Conservation (phyloP, 179 eudicot species). For the Spergularia azorica region DNA sequence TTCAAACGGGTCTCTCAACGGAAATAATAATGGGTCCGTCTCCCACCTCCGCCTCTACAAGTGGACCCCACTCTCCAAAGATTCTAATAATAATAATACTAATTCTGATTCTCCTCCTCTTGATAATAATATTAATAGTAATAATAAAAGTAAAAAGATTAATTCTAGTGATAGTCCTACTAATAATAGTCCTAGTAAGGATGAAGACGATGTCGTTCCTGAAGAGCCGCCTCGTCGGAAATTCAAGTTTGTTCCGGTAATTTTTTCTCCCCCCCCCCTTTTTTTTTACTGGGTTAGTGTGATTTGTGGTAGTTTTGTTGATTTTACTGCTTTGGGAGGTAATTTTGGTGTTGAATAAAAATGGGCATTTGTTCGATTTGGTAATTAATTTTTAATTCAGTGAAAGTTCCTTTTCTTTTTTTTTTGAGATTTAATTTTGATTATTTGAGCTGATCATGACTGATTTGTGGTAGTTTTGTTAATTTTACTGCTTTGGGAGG, state of each 20-base stretch:
- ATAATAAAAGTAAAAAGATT: background rate
- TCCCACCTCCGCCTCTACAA: constrained; percentile 68
- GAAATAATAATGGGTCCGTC: constrained; percentile 34
- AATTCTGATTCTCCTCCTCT: constrained; percentile 14
- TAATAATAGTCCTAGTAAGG: constrained; percentile 23
- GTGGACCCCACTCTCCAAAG: constrained; percentile 73
- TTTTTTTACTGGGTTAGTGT: background rate
- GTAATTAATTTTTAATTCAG: background rate
- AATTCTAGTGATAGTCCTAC: constrained; percentile 1
- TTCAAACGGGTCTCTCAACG: constrained; percentile 35
- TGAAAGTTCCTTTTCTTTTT: background rate
- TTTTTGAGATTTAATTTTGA: background rate
- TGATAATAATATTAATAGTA: constrained; percentile 12
- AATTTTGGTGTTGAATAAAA: background rate
- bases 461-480: background rate
- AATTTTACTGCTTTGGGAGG: background rate
- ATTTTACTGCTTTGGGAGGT: background rate
- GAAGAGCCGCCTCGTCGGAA: constrained; percentile 64
- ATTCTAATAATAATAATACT: constrained; percentile 2
- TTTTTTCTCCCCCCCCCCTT: background rate
- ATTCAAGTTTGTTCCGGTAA: constrained; percentile 83
- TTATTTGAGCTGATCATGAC: background rate
- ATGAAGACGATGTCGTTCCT: constrained; percentile 28
- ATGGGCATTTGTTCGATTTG: background rate
- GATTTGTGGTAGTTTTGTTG: background rate